These are phyloP conservation scores for Neonectria coccinea DNA, from an alignment of 2,329 filamentous ascomycete species.

Conservation along the genomic window DNA sequence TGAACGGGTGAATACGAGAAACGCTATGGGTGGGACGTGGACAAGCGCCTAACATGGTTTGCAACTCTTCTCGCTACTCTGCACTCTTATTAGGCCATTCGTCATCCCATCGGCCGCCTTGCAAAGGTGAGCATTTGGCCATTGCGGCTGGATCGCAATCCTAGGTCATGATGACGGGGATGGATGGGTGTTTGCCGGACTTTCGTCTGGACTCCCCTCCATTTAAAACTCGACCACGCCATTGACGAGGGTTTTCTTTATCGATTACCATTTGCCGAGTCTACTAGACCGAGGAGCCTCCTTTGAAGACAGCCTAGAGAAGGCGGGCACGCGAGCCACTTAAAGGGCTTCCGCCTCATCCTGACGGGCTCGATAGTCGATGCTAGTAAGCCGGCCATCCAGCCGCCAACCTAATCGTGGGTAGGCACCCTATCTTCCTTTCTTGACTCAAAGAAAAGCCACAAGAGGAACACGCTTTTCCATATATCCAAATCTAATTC, in stretches of 20 bases:
- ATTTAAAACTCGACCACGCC: conserved; percentile 28
- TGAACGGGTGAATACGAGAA: conserved; percentile 36
- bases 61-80: conserved; percentile 17
- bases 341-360: conserved; percentile 7
- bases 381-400: conserved; percentile 4
- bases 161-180: conserved; percentile 30
- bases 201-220: conserved; percentile 32
- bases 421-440: conserved; percentile 1
- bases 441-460: conserved; percentile 13
- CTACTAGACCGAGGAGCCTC: conserved; percentile 27
- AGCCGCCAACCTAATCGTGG: neutral
- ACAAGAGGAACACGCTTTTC: conserved; percentile 8
- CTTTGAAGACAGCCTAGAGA: conserved; percentile 9
- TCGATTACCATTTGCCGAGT: conserved; percentile 37
- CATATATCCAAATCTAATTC: conserved; percentile 11
- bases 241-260: conserved; percentile 36
- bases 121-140: conserved; percentile 11
- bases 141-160: conserved; percentile 20
- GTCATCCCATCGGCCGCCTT: conserved; percentile 28
- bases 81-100: conserved; percentile 8
- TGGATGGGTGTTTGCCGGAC: conserved; percentile 16
- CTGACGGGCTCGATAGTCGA: neutral
- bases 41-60: conserved; percentile 11
- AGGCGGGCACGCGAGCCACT: conserved; percentile 19
- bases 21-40: conserved; percentile 23